Base-by-base conservation (phyloP, 1,284 basidiomycete species). In the Pseudozyma sp. region DNA sequence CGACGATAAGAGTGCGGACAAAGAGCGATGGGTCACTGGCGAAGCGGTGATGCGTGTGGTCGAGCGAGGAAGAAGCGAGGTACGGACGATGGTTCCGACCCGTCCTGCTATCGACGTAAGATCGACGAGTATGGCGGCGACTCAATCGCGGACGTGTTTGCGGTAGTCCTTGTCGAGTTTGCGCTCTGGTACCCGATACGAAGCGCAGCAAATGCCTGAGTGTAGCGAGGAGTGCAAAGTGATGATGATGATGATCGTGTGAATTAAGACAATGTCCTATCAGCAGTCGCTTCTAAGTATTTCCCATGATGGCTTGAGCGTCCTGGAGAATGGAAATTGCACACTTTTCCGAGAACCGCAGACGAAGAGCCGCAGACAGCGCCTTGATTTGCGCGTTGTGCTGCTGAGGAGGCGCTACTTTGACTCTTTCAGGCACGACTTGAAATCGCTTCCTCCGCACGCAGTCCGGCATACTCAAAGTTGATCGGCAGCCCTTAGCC, bases 101-200 rank as follows among this genome's bases (percentile, higher is more conserved):
- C 68, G 68, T 64, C 61, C 68, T 62, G 68, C 54, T 43, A 51
- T 31, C 31, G 45, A 34, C 31, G 19, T 45, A 43, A 57, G 58
- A 47, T 42, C 52, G 62, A 65, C 52, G 62, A 65, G 54, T 65
- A 70, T 70, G 68, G 68, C 61, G 64, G 61, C 58, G 44, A 51
- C 38, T 44, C 31, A 25, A 56, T 47, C 36, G n/a, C 5, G 19
- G 2, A 9, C 12, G 19, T 25, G 45, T 6, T 2, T 25, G 12
- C 21, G 45, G 45, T 6, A 13, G 19, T 16, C 12, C 18, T 25
- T 43, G n/a, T 18, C 21, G 40, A 19, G 12, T 21, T 7, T n/a
- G 34, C 31, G 11, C 21, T 50, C n/a, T 39, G 25, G 6, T 31
- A 31, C 25, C 25, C 25, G 25, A 31, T 31, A 6, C 25, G 6